Base-by-base conservation (phyloP, 768 basidiomycete genomes). In the Suillus discolor region DNA sequence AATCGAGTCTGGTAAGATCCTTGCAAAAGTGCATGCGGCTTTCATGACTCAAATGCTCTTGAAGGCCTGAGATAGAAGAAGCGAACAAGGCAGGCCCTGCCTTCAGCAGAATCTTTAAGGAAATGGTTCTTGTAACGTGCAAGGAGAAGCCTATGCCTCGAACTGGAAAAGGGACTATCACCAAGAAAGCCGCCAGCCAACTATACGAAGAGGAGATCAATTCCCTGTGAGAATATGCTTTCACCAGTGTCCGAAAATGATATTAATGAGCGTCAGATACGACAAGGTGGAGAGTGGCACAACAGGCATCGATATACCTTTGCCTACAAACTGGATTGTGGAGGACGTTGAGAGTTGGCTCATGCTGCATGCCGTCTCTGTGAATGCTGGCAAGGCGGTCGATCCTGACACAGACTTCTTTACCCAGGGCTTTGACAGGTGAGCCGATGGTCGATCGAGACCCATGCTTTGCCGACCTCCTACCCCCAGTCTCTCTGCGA, bases 41-140 rank as follows among this genome's bases (percentile, higher is more conserved):
- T 6, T 53, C 11, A 16, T 8, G 8, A 41, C 8, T 47, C 23
- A 41, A 42, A 28, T 53, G 20, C 20, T 12, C 34, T 23, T n/a
- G 51, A 47, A 83, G 81, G 79, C 74, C 79, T 0, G 61, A 67
- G 28, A 78, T 85, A 0, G 82, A 83, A 20, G 78, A 82, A 45
- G 82, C 82, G 2, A 85, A 84, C 53, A 71, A 68, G 15, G 63
- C 66, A 1, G 75, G 81, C 0, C 84, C 83, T 0, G 74, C 79
- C 0, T 83, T 80, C 65, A 81, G 81, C 63, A 75, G 80, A 7
- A 77, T 84, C 9, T 84, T 81, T 72, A 84, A 83, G 71, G 83
- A 87, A 68, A 82, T 86, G 84, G 83, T 87, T 54, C 44, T 86
- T n/a, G 68, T 85, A 7, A 74, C 84, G 1, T 69, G 72, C 4